Conservation (phyloP, 306 rosid species). For the Trifolium repens region DNA sequence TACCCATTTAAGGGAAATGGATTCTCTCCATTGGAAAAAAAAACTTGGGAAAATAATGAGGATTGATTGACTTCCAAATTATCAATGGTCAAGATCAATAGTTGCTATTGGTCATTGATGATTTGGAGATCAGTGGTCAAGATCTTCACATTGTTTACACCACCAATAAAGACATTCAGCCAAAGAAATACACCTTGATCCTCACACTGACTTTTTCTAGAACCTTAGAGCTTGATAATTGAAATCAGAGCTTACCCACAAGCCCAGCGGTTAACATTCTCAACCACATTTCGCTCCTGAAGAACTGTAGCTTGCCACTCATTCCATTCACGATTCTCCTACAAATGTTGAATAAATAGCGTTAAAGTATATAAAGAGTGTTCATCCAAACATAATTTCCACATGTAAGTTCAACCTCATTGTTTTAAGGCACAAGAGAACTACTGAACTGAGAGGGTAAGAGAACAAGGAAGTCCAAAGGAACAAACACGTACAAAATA, state of each 20-base stretch:
- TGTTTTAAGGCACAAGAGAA: not conserved
- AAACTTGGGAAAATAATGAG: too few relatives aligned
- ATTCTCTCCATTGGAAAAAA: too few relatives aligned
- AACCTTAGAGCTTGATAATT: conserved; percentile 30
- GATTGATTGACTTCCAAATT: too few relatives aligned
- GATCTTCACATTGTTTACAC: not conserved
- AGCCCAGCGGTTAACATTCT: conserved; percentile 91
- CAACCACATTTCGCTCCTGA: conserved; percentile 85
- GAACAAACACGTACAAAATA: conserved; percentile 24
- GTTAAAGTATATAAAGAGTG: conserved; percentile 5
- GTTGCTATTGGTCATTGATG: too few relatives aligned
- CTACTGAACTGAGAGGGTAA: conserved; percentile 10
- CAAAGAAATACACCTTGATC: not conserved
- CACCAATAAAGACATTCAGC: conserved; percentile 1
- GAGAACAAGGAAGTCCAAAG: conserved; percentile 9
- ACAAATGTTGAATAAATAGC: conserved; percentile 38
- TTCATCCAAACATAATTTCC: conserved; percentile 6
- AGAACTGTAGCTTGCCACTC: conserved; percentile 88
- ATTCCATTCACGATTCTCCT: conserved; percentile 86
- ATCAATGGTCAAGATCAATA: too few relatives aligned
- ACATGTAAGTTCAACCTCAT: conserved; percentile 22
- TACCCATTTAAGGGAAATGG: not conserved
- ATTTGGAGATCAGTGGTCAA: too few relatives aligned
- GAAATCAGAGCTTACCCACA: conserved; percentile 78
- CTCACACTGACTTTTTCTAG: conserved; percentile 20